Evolutionary conservation across 306 rosid genomes (phyloP).

Genomic region (Acmispon strigosus): DNA sequence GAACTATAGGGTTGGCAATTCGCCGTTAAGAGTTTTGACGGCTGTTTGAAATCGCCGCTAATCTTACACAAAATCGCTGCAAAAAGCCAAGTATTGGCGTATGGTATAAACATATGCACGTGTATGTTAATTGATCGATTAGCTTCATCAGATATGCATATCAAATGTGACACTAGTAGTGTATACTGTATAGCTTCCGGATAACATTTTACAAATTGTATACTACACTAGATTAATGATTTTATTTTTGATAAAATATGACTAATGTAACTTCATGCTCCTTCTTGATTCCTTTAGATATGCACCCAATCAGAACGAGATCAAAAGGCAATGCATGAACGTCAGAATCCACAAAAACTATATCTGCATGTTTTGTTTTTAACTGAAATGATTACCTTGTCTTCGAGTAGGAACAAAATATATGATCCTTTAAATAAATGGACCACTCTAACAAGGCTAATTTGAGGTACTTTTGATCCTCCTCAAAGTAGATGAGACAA

Average conservation of each 20-base stretch:
- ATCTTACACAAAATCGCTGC: too few relatives aligned
- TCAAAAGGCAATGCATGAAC: constrained; percentile 26
- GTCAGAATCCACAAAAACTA: constrained; percentile 26
- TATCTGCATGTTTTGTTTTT: constrained; percentile 22
- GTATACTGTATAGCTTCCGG: too few relatives aligned
- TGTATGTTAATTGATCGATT: too few relatives aligned
- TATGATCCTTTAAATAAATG: constrained; percentile 32
- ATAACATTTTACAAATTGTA: too few relatives aligned
- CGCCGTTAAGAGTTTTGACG: too few relatives aligned
- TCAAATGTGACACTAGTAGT: too few relatives aligned
- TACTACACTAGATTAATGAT: too few relatives aligned
- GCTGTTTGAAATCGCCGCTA: too few relatives aligned
- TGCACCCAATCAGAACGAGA: constrained; percentile 24
- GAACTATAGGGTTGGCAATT: too few relatives aligned
- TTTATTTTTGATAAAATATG: not conserved
- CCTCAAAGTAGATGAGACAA: constrained; percentile 70
- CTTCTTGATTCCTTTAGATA: constrained; percentile 17
- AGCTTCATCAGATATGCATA: too few relatives aligned
- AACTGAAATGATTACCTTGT: constrained; percentile 39
- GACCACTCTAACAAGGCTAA: constrained; percentile 46
- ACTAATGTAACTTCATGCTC: not conserved
- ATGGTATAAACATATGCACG: too few relatives aligned
- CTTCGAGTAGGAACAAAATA: constrained; percentile 35
- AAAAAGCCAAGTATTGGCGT: too few relatives aligned
- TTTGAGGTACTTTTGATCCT: constrained; percentile 50